Conservation (phyloP, 2,329 filamentous ascomycete species). For the Fusarium cicatricum region DNA sequence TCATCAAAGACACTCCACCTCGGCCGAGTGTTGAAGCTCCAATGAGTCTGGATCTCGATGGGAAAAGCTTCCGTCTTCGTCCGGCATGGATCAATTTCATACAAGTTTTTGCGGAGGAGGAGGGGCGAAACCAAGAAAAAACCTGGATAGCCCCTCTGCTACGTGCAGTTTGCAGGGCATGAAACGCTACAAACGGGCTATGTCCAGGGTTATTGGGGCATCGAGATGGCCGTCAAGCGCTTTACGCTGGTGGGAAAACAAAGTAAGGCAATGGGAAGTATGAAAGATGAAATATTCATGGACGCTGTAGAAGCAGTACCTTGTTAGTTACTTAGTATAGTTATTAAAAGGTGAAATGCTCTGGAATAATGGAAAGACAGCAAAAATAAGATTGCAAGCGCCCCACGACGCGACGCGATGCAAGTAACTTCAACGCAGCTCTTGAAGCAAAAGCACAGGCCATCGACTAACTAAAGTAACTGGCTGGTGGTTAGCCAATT, state of each 20-base stretch:
- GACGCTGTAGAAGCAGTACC: too few relatives aligned
- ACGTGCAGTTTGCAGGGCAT: slow-evolving; percentile 8
- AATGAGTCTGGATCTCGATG: not conserved
- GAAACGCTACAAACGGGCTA: slow-evolving; percentile 1
- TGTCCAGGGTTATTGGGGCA: not conserved
- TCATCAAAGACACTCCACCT: too few relatives aligned
- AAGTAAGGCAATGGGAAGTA: too few relatives aligned
- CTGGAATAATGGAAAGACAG: too few relatives aligned
- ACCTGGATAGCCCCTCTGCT: slow-evolving; percentile 24
- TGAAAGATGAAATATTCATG: too few relatives aligned
- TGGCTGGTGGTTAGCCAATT: slow-evolving; percentile 26
- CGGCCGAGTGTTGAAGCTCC: too few relatives aligned
- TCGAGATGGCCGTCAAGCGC: not conserved
- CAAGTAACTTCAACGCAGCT: too few relatives aligned
- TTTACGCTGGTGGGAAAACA: not conserved
- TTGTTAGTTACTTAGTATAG: too few relatives aligned
- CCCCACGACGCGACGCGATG: too few relatives aligned
- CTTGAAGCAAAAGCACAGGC: slow-evolving; percentile 4
- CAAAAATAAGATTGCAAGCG: too few relatives aligned
- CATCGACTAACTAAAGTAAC: not conserved
- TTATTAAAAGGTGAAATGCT: too few relatives aligned
- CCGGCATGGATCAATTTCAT: not conserved
- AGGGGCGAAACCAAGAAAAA: slow-evolving; percentile 23
- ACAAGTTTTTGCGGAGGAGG: slow-evolving; percentile 14
- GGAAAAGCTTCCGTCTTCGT: not conserved